Evolutionary conservation across 768 basidiomycete genomes (phyloP).

Genomic region (Lentinula edodes): DNA sequence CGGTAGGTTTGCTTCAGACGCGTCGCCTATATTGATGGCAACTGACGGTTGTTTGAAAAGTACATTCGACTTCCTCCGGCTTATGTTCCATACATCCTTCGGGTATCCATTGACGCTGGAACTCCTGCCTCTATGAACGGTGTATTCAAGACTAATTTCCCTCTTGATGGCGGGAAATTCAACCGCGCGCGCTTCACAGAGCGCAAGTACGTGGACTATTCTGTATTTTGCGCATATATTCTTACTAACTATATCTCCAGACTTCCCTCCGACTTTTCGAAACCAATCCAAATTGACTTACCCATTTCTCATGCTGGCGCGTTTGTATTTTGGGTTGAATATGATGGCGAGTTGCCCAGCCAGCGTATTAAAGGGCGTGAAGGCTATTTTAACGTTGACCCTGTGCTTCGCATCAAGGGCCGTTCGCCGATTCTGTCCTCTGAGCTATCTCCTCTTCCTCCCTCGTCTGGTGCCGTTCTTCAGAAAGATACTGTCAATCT

Average conservation of each 20-base stretch:
- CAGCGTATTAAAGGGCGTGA: constrained; percentile 75
- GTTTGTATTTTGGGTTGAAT: constrained; percentile 93
- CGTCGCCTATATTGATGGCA: constrained; percentile 8
- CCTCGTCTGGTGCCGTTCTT: constrained; percentile 46
- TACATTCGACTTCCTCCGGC: constrained; percentile 96
- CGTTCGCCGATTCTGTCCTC: constrained; percentile 69
- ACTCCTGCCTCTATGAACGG: constrained; percentile 88
- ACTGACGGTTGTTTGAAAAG: constrained; percentile 31
- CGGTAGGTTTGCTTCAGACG: constrained; percentile 43
- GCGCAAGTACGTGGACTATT: constrained; percentile 53
- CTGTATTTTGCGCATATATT: constrained; percentile 14
- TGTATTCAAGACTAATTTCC: constrained; percentile 94
- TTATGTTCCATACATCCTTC: constrained; percentile 79
- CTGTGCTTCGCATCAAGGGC: constrained; percentile 69
- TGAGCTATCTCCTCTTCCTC: constrained; percentile 45
- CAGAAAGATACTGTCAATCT: constrained; percentile 54
- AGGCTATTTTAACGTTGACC: constrained; percentile 97
- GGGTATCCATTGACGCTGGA: constrained; percentile 88
- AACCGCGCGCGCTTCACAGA: constrained; percentile 68
- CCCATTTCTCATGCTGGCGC: constrained; percentile 97
- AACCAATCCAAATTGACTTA: constrained; percentile 89
- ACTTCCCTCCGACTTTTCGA: constrained; percentile 80
- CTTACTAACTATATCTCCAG: constrained; percentile 30
- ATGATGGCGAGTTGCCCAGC: constrained; percentile 56
- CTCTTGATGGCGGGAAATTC: constrained; percentile 87